phyloP scores from a whole-genome alignment of 768 basidiomycete genomes.

The Pluteus cervinus region DNA sequence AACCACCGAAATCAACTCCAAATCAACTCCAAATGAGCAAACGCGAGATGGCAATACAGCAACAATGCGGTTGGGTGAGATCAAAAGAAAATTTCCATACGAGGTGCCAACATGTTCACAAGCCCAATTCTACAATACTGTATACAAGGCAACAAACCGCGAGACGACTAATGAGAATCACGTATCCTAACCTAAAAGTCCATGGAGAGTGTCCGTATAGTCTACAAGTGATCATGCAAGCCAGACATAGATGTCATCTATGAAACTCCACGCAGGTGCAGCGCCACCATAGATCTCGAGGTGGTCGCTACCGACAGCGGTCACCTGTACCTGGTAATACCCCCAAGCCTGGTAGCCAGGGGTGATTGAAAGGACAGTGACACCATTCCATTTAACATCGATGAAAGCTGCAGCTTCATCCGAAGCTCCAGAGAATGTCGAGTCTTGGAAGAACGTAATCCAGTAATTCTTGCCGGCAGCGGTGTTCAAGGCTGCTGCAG shows the following conservation, averaged over 20 bases:
- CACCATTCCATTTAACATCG: slow-evolving; percentile 38
- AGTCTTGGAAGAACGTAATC: slow-evolving; percentile 37
- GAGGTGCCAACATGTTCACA: too few species aligned
- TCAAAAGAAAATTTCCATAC: too few species aligned
- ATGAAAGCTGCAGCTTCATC: slow-evolving; percentile 31
- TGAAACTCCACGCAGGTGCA: slow-evolving; percentile 43
- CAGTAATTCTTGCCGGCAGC: slow-evolving; percentile 29
- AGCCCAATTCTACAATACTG: too few species aligned
- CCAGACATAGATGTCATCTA: slow-evolving; percentile 33
- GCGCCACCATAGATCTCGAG: slow-evolving; percentile 36
- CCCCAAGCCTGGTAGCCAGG: slow-evolving; percentile 34
- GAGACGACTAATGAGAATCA: too few species aligned
- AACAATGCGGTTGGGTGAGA: too few species aligned
- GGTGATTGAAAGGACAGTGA: slow-evolving; percentile 23
- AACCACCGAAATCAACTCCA: too few species aligned
- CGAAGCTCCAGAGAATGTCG: slow-evolving; percentile 26
- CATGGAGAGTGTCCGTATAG: too few species aligned
- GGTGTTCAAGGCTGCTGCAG: slow-evolving; percentile 25
- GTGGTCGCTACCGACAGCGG: slow-evolving; percentile 28
- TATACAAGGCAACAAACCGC: too few species aligned
- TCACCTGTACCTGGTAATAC: slow-evolving; percentile 28
- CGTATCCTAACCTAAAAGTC: too few species aligned
- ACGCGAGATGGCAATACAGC: too few species aligned
- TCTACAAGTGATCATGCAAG: too few species aligned
- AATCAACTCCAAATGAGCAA: too few species aligned